These are phyloP conservation scores for Eurotiales sp. DNA, from an alignment of 2,329 filamentous ascomycete genomes.

Conservation along the genomic window DNA sequence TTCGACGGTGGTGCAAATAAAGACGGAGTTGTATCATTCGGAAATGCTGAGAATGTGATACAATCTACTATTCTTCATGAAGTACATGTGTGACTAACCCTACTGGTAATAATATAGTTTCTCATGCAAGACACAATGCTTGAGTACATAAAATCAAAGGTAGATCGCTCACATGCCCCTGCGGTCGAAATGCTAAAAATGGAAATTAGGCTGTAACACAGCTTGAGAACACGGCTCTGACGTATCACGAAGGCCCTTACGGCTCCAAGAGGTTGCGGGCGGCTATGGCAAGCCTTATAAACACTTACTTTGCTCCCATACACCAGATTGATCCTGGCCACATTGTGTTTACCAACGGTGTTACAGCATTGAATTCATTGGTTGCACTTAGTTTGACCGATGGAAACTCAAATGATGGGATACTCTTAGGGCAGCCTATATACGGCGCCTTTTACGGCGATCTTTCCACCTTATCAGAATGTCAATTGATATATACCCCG, in stretches of 20 bases:
- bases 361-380: slow-evolving; percentile 42
- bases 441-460: slow-evolving; percentile 51
- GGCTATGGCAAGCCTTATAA: slow-evolving; percentile 42
- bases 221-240: slow-evolving; percentile 21
- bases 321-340: slow-evolving; percentile 31
- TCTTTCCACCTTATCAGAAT: slow-evolving; percentile 42
- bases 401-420: slow-evolving; percentile 43
- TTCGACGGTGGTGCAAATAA: slow-evolving; percentile 28
- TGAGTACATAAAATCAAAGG: not conserved
- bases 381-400: slow-evolving; percentile 42
- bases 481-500: slow-evolving; percentile 38
- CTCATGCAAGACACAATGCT: slow-evolving; percentile 6
- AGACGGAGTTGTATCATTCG: slow-evolving; percentile 32
- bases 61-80: too few species aligned
- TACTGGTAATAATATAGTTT: not conserved
- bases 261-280: slow-evolving; percentile 35
- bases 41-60: slow-evolving; percentile 37
- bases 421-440: slow-evolving; percentile 45
- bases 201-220: slow-evolving; percentile 1
- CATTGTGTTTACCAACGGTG: slow-evolving; percentile 40
- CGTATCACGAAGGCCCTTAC: slow-evolving; percentile 37
- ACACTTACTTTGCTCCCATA: slow-evolving; percentile 37
- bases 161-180: not conserved
- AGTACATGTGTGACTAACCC: not conserved
- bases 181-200: too few species aligned